phyloP scores from a whole-genome alignment of 2,329 filamentous ascomycete genomes.

The Elsinoe arachidis region DNA sequence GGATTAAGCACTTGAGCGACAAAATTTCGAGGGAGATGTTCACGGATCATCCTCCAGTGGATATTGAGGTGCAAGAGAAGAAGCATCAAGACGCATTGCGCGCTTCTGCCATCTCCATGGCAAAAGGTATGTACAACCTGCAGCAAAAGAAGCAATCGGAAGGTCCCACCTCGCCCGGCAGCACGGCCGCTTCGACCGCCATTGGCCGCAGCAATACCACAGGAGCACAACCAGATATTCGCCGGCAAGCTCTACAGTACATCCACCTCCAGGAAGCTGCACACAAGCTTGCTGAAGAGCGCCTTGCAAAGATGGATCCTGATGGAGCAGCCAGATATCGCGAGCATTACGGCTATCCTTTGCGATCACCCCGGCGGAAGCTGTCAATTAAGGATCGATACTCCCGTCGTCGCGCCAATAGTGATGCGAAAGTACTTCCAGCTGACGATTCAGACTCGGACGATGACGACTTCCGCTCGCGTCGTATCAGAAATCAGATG shows the following conservation, averaged over 20 bases:
- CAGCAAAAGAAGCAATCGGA: conserved; percentile 50
- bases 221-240: conserved; percentile 39
- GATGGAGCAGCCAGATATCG: conserved; percentile 57
- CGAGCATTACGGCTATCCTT: conserved; percentile 63
- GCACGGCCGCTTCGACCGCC: conserved; percentile 21
- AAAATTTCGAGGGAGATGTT: conserved; percentile 68
- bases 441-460: conserved; percentile 39
- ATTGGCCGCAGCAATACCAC: conserved; percentile 24
- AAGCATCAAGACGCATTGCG: conserved; percentile 63
- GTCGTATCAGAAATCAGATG: conserved; percentile 70
- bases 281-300: conserved; percentile 75
- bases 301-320: conserved; percentile 69
- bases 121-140: conserved; percentile 74
- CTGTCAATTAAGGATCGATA: conserved; percentile 29
- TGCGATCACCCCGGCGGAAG: conserved; percentile 42
- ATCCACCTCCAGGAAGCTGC: conserved; percentile 75
- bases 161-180: conserved; percentile 20
- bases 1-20: conserved; percentile 56
- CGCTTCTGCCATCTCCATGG: conserved; percentile 82
- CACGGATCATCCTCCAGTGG: conserved; percentile 64
- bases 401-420: conserved; percentile 15
- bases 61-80: conserved; percentile 64
- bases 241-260: conserved; percentile 43
- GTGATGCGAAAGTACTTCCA: conserved; percentile 17
- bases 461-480: conserved; percentile 59